These are phyloP conservation scores for Phytopythium oedochilum DNA, from an alignment of 352 stramenopile genomes.

Conservation along the genomic window DNA sequence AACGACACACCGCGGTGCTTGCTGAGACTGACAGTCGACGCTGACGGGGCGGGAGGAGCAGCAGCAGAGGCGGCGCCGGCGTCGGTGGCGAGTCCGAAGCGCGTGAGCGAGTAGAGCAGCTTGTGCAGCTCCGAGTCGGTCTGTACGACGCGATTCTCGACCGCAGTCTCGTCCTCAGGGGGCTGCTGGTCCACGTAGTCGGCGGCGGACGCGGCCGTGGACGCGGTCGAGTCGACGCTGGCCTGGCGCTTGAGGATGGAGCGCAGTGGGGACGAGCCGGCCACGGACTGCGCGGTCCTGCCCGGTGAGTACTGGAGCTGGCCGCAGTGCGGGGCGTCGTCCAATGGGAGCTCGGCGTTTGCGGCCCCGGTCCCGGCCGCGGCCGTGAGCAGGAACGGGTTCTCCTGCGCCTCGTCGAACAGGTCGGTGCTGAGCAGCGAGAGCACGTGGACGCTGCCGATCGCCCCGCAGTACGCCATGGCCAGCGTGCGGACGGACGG, in stretches of 20 bases:
- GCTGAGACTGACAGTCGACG: not conserved
- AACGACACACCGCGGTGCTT: constrained; percentile 1
- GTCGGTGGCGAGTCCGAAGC: constrained; percentile 41
- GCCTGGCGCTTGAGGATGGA: constrained; percentile 41
- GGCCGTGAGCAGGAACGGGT: constrained; percentile 48
- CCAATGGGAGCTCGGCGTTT: constrained; percentile 28
- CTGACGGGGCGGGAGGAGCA: not conserved
- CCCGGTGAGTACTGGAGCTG: constrained; percentile 10
- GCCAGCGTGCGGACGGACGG: not conserved
- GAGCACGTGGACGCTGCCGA: constrained; percentile 65
- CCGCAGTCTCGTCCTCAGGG: no score
- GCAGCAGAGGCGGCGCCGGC: not conserved
- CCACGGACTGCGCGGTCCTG: constrained; percentile 29
- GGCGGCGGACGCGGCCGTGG: constrained; percentile 20
- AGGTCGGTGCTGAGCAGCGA: constrained; percentile 65
- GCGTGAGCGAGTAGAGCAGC: constrained; percentile 51
- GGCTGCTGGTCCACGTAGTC: constrained; percentile 15
- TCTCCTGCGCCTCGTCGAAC: constrained; percentile 71
- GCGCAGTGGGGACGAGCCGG: constrained; percentile 16
- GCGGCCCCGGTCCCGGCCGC: not conserved
- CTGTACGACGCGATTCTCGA: no score
- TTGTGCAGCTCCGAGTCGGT: constrained; percentile 56
- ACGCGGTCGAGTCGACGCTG: constrained; percentile 37
- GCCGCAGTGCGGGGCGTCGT: constrained; percentile 17
- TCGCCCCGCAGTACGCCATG: constrained; percentile 53